Evolutionary conservation across 805 yeast species (phyloP).

Genomic region (Sugiyamaella americana): DNA sequence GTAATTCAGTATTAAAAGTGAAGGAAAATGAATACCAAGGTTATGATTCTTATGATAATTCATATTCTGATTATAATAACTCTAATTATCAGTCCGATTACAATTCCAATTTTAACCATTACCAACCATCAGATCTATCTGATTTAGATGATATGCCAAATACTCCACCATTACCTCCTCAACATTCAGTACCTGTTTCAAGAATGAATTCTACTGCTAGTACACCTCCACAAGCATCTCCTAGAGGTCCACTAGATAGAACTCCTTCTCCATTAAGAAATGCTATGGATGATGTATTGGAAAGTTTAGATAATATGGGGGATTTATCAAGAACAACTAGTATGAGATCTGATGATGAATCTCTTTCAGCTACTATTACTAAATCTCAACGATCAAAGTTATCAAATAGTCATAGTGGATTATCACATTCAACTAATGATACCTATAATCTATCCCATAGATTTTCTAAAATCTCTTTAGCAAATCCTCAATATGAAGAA

Average conservation of each 20-base stretch:
- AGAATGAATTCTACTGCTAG: slow-evolving; percentile 1
- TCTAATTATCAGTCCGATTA: too few relatives aligned
- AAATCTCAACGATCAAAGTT: slow-evolving; percentile 11
- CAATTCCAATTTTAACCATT: slow-evolving; percentile 7
- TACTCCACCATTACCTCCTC: slow-evolving; percentile 33
- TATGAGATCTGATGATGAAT: slow-evolving; percentile 1
- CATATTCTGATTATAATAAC: not conserved
- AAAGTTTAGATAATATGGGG: slow-evolving; percentile 26
- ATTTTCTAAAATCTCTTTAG: slow-evolving; percentile 1
- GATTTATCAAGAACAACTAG: slow-evolving; percentile 8
- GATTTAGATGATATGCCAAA: slow-evolving; percentile 13
- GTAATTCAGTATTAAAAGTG: not conserved
- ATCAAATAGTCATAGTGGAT: slow-evolving; percentile 9
- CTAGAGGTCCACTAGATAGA: slow-evolving; percentile 15
- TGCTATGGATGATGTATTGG: slow-evolving; percentile 33
- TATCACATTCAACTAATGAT: slow-evolving; percentile 11
- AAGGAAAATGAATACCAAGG: not conserved
- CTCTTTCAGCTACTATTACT: not conserved
- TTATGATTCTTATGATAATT: not conserved
- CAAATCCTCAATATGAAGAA: not conserved
- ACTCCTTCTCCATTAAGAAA: slow-evolving; percentile 30
- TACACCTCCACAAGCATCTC: slow-evolving; percentile 2
- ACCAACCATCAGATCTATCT: slow-evolving; percentile 3
- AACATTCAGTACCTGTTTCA: slow-evolving; percentile 24
- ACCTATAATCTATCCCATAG: too few relatives aligned